Base-by-base conservation (phyloP, 2,329 filamentous ascomycete genomes). In the Daldinia eschscholtzii region DNA sequence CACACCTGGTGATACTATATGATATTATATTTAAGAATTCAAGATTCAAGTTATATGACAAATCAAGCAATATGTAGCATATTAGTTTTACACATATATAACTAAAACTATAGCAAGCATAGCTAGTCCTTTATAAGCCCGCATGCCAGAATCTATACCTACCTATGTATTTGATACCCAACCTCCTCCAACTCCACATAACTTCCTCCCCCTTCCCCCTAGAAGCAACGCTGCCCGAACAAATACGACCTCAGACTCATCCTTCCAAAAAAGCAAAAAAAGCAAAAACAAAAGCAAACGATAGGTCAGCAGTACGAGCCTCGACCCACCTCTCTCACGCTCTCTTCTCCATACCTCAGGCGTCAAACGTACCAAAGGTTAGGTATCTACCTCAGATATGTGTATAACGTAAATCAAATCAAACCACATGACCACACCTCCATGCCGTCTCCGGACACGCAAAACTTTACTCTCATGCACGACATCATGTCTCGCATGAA, bases 401-500 rank as follows among this genome's bases (percentile, higher is more conserved):
- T 52, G 7, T 26, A 12, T 52, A 30, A 35, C 2, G 33, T 35
- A 35, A 10, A 2, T 9, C 30, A 2, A 4, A 9, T n/a, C 33
- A 35, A 9, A 10, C 50, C 69, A 72, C 71, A 73, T 73, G 71
- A 73, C 69, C 62, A 13, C 18, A 4, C 6, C n/a, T 33, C 44
- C 67, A 72, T 72, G 71, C 64, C 23, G 4, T 6, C 15, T 7
- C 28, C 57, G 4, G 52, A 61, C 57, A 65, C 60, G 59, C 41
- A 42, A 30, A 50, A 15, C 4, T 7, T 46, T 6, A 13, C 60
- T 53, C 60, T 58, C 60, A 75, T 72, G 73, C 73, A 75, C 64
- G 72, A 75, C 73, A 75, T 75, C 72, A 56, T 69, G 65, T 65
- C 10, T 59, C 69, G 72, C 73, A 74, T 71, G 64, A 33, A 2